A percentile compares a stretch with the other conserved stretches of the same genome.
Conservation (phyloP, 1,139 yeast species). For the Suhomyces terraborum region DNA sequence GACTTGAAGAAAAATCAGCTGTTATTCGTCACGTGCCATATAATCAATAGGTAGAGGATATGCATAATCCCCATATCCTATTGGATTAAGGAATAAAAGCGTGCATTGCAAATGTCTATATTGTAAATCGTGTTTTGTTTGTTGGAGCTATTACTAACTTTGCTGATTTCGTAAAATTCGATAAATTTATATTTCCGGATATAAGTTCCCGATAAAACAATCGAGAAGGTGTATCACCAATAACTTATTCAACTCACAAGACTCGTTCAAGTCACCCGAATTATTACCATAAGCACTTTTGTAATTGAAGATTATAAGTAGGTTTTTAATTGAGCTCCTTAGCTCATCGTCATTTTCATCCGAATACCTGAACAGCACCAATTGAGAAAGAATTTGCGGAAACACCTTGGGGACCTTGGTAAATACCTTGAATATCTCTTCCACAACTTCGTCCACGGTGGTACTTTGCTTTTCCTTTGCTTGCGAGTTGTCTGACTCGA, state of each 20-base stretch:
- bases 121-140: no score
- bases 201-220: conserved; percentile 29
- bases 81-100: no score
- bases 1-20: conserved; percentile 1
- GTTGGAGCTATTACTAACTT: no score
- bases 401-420: conserved; percentile 14
- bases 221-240: conserved; percentile 36
- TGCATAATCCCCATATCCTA: no score
- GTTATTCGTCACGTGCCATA: not conserved
- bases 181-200: conserved; percentile 26
- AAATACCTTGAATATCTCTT: conserved; percentile 19
- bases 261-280: conserved; percentile 11
- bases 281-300: conserved; percentile 7
- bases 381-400: conserved; percentile 9
- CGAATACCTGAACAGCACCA: conserved; percentile 11
- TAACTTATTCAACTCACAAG: conserved; percentile 31
- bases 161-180: no score
- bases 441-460: conserved; percentile 18
- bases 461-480: conserved; percentile 7
- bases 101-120: no score
- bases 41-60: no score
- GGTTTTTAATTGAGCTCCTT: conserved; percentile 18
- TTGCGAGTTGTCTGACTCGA: conserved; percentile 17
- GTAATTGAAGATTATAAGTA: conserved; percentile 28
- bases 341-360: conserved; percentile 23